A percentile compares a stretch with the other conserved stretches of the same genome.
Conservation (phyloP, 345 rosid genomes). For the Salix suchowensis region DNA sequence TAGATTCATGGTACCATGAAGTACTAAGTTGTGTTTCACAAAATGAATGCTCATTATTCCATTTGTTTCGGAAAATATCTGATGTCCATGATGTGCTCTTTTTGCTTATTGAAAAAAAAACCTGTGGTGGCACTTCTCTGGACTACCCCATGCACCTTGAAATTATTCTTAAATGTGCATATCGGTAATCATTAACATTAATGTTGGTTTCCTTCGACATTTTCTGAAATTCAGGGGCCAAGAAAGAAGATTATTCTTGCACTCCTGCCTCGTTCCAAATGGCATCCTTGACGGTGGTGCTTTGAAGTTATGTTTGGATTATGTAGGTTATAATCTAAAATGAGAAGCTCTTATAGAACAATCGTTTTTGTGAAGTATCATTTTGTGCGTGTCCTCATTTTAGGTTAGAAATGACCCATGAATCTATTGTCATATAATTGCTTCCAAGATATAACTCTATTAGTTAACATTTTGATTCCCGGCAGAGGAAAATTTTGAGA, state of each 20-base stretch:
- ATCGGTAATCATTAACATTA: background rate
- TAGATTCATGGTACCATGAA: background rate
- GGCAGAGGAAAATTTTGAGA: conserved; percentile 3
- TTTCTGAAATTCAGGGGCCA: conserved; percentile 56
- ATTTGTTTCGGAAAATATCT: background rate
- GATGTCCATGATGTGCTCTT: background rate
- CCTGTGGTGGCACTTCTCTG: background rate
- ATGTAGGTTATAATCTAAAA: background rate
- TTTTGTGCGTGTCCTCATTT: background rate
- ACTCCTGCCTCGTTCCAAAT: conserved; percentile 46
- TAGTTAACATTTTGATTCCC: background rate
- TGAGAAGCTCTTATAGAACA: conserved; percentile 1
- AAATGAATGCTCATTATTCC: background rate
- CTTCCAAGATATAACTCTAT: background rate
- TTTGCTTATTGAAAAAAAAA: background rate
- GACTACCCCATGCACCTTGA: background rate
- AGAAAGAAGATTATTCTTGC: conserved; percentile 92
- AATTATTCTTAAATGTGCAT: background rate
- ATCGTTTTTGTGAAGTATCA: background rate
- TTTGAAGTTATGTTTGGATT: background rate
- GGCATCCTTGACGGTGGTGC: conserved; percentile 25
- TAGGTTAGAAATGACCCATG: background rate
- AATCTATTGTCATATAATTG: conserved; percentile 8
- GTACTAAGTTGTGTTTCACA: background rate
- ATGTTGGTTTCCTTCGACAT: background rate